These are phyloP conservation scores for Penicillium pancosmium DNA, from an alignment of 495 filamentous ascomycete genomes.

Conservation along the genomic window DNA sequence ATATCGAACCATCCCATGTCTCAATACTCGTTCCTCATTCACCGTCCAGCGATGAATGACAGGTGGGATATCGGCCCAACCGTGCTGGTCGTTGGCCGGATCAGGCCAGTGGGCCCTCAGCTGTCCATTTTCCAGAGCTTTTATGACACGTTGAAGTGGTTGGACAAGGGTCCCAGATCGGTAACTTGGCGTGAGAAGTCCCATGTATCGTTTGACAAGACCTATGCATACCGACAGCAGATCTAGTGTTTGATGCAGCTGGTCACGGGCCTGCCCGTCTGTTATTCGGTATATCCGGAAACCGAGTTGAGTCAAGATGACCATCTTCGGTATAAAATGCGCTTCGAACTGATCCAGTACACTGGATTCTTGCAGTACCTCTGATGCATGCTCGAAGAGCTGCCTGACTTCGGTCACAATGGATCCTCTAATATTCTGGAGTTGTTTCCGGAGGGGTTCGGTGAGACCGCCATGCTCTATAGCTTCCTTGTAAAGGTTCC, in stretches of 20 bases:
- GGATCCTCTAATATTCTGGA: slow-evolving; percentile 9
- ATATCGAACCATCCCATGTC: neutral
- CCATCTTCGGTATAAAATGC: slow-evolving; percentile 9
- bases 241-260: slow-evolving; percentile 6
- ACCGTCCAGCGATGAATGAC: neutral
- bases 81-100: too few species aligned
- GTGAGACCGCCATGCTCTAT: neutral
- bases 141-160: slow-evolving; percentile 4
- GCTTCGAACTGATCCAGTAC: slow-evolving; percentile 18
- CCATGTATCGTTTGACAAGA: neutral
- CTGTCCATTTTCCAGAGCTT: neutral
- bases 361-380: slow-evolving; percentile 2
- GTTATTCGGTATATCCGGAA: slow-evolving; percentile 8
- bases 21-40: neutral
- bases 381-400: slow-evolving; percentile 8
- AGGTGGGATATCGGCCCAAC: neutral
- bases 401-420: slow-evolving; percentile 8
- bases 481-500: slow-evolving; percentile 11
- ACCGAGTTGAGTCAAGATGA: slow-evolving; percentile 5
- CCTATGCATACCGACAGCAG: slow-evolving; percentile 6
- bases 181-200: neutral
- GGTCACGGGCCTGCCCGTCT: neutral
- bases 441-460: neutral
- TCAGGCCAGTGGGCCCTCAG: neutral
- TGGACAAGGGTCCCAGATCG: neutral